Evolutionary conservation across 441 rosid species (phyloP).

Genomic region (Sinapis alba): DNA sequence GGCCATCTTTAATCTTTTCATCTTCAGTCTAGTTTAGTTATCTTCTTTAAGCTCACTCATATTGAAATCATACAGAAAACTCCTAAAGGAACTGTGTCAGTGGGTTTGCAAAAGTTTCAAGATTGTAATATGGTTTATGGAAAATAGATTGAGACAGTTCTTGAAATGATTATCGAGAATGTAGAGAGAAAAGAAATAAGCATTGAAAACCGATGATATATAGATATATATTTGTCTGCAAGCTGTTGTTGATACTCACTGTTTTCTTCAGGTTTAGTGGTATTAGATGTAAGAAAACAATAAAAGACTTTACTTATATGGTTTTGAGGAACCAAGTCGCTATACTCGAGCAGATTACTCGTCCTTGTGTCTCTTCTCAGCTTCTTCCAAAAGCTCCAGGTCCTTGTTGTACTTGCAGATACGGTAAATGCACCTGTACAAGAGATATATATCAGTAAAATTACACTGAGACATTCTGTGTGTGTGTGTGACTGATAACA

Average conservation of each 20-base stretch:
- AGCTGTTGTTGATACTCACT: not conserved
- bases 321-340: slow-evolving; percentile 12
- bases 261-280: slow-evolving; percentile 16
- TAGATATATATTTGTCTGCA: slow-evolving; percentile 5
- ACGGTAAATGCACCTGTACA: slow-evolving; percentile 70
- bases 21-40: not conserved
- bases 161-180: not conserved
- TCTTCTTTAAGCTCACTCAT: not conserved
- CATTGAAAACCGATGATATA: not conserved
- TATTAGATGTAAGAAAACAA: not conserved
- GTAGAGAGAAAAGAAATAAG: not conserved
- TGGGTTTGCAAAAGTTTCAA: not conserved
- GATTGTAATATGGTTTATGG: not conserved
- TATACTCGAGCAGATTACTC: slow-evolving; percentile 41
- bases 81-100: not conserved
- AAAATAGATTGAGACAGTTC: not conserved
- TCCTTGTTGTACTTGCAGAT: slow-evolving; percentile 76
- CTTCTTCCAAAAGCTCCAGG: slow-evolving; percentile 69
- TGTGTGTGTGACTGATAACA: not conserved
- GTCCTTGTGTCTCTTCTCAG: slow-evolving; percentile 76
- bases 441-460: not conserved
- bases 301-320: slow-evolving; percentile 19
- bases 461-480: not conserved
- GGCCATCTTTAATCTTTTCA: not conserved
- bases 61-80: not conserved